Evolutionary conservation across 2,329 filamentous ascomycete genomes (phyloP).

Genomic region (Alternaria angustiovoidea): DNA sequence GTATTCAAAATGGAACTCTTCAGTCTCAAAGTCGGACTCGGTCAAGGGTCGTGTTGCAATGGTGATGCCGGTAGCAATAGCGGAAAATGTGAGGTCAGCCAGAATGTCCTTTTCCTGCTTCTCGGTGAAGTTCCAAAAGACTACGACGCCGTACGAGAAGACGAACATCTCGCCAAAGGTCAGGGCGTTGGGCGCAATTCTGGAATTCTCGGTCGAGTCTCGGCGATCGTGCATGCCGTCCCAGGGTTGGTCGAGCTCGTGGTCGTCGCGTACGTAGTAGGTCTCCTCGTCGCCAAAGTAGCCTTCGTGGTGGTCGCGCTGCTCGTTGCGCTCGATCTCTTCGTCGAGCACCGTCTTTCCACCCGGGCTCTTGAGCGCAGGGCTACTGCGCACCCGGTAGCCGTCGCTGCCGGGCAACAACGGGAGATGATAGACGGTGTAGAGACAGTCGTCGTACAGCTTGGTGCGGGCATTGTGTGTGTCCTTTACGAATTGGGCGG

Average conservation of each 20-base stretch:
- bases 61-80: conserved; percentile 69
- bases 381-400: conserved; percentile 87
- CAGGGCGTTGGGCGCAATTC: conserved; percentile 74
- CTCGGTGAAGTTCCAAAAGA: conserved; percentile 99
- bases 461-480: conserved; percentile 92
- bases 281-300: conserved; percentile 79
- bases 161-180: conserved; percentile 95
- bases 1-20: conserved; percentile 99
- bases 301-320: conserved; percentile 86
- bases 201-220: conserved; percentile 45
- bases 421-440: conserved; percentile 92
- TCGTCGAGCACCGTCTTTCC: conserved; percentile 93
- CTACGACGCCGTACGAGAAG: conserved; percentile 95
- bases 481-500: conserved; percentile 87
- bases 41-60: conserved; percentile 81
- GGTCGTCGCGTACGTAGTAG: conserved; percentile 58
- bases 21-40: conserved; percentile 93
- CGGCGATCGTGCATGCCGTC: conserved; percentile 30
- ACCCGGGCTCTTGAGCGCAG: conserved; percentile 89
- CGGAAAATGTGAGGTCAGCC: conserved; percentile 90
- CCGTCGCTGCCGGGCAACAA: conserved; percentile 85
- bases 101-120: conserved; percentile 95
- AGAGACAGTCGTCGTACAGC: conserved; percentile 96
- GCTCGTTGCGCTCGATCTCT: conserved; percentile 94
- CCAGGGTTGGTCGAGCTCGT: conserved; percentile 34